Conservation (phyloP, 805 yeast genomes). For the Alloascoidea africana region DNA sequence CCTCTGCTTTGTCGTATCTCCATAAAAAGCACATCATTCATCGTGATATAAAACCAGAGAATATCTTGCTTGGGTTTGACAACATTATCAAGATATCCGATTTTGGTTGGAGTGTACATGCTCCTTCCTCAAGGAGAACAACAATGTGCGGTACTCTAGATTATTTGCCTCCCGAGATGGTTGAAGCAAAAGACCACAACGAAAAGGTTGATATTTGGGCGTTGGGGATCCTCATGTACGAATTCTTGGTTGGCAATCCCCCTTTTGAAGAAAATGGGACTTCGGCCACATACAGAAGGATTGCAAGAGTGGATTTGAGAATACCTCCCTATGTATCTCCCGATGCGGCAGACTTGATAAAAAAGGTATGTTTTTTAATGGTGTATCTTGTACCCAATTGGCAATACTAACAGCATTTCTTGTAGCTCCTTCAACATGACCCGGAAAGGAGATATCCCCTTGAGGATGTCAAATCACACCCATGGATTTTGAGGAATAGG, state of each 20-base stretch:
- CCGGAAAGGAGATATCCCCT: constrained; percentile 55
- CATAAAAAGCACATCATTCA: constrained; percentile 77
- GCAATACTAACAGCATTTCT: constrained; percentile 2
- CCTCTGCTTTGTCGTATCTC: constrained; percentile 62
- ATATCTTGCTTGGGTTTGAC: constrained; percentile 62
- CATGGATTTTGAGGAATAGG: constrained; percentile 65
- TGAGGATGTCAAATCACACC: constrained; percentile 51
- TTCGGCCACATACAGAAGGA: constrained; percentile 59
- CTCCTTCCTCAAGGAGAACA: constrained; percentile 39
- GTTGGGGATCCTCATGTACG: constrained; percentile 74
- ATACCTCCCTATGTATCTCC: constrained; percentile 57
- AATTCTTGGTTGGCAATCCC: constrained; percentile 75
- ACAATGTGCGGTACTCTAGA: constrained; percentile 94
- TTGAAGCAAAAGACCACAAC: constrained; percentile 69
- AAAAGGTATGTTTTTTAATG: constrained; percentile 12
- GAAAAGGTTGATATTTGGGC: constrained; percentile 85
- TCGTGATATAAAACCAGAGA: constrained; percentile 90
- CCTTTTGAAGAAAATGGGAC: constrained; percentile 84
- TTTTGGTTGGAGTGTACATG: constrained; percentile 90
- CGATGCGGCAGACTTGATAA: constrained; percentile 69
- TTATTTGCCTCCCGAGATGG: constrained; percentile 94
- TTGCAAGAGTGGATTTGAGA: constrained; percentile 58
- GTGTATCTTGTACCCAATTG: too few relatives aligned
- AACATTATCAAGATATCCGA: constrained; percentile 77
- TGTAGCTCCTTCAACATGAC: constrained; percentile 42